These are phyloP conservation scores for Xylaria longipes DNA, from an alignment of 495 filamentous ascomycete species.

Conservation along the genomic window DNA sequence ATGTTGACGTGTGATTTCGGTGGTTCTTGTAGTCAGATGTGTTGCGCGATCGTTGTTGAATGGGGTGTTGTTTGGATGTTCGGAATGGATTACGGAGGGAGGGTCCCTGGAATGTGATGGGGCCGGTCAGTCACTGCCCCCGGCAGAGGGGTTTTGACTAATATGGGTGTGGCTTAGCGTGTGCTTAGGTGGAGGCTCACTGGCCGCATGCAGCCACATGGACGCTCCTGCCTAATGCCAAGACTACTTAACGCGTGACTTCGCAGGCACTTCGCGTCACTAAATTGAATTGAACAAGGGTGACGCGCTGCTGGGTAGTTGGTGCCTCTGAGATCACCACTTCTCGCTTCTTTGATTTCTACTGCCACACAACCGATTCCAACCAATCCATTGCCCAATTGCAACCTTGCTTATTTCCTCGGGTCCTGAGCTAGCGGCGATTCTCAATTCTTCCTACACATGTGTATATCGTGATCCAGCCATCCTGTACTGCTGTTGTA, in stretches of 20 bases:
- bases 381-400: neutral
- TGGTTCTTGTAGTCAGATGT: neutral
- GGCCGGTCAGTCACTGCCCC: neutral
- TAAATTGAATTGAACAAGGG: constrained; percentile 22
- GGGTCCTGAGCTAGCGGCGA: neutral
- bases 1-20: neutral
- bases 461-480: neutral
- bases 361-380: neutral
- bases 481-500: neutral
- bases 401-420: neutral
- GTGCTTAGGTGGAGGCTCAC: too few relatives aligned
- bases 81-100: neutral
- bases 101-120: neutral
- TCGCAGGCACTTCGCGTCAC: constrained; percentile 41
- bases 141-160: neutral
- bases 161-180: too few relatives aligned
- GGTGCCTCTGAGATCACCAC: constrained; percentile 32
- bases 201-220: constrained; percentile 11
- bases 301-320: constrained; percentile 31
- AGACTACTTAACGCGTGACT: constrained; percentile 44
- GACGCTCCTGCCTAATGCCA: constrained; percentile 9
- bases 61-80: constrained; percentile 7
- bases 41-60: constrained; percentile 28
- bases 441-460: neutral
- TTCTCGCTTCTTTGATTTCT: constrained; percentile 13